These are phyloP conservation scores for Leptosphaerulina australis DNA, from an alignment of 2,329 filamentous ascomycete species.

Conservation along the genomic window DNA sequence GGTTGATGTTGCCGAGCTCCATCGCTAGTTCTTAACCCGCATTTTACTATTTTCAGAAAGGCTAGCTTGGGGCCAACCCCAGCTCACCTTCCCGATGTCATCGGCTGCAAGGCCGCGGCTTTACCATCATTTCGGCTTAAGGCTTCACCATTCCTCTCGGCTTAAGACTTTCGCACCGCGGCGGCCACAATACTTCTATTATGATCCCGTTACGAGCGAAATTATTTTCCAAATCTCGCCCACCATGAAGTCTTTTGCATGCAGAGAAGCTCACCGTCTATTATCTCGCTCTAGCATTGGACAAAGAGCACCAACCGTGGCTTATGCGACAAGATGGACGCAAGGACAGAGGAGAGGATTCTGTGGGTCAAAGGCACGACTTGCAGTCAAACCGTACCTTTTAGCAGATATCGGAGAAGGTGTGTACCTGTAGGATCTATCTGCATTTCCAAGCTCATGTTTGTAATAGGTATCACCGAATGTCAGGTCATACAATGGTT, in stretches of 20 bases:
- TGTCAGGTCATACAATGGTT: slow-evolving; percentile 99
- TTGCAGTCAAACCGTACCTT: slow-evolving; percentile 76
- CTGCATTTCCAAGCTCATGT: slow-evolving; percentile 7
- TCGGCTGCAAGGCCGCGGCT: slow-evolving; percentile 28
- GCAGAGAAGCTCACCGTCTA: slow-evolving; percentile 39
- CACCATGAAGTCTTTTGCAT: slow-evolving; percentile 42
- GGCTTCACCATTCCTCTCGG: slow-evolving; percentile 8
- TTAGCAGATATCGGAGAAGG: slow-evolving; percentile 88
- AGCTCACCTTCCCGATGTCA: slow-evolving; percentile 24
- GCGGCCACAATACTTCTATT: slow-evolving; percentile 26
- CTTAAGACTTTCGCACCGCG: slow-evolving; percentile 20
- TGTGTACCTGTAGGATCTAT: slow-evolving; percentile 43
- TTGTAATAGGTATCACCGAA: slow-evolving; percentile 81
- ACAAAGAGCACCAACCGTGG: slow-evolving; percentile 32
- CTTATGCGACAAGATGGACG: slow-evolving; percentile 27
- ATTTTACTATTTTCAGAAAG: slow-evolving; percentile 11
- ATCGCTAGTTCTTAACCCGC: slow-evolving; percentile 26
- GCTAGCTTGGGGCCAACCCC: slow-evolving; percentile 19
- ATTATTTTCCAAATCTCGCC: slow-evolving; percentile 14
- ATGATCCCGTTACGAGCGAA: slow-evolving; percentile 31
- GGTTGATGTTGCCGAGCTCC: background rate
- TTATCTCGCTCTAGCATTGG: slow-evolving; percentile 30
- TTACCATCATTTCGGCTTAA: slow-evolving; percentile 16
- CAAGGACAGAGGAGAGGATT: slow-evolving; percentile 48
- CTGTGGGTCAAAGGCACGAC: slow-evolving; percentile 37